phyloP scores from a whole-genome alignment of 768 basidiomycete genomes.

The Lactifluus piperatus region DNA sequence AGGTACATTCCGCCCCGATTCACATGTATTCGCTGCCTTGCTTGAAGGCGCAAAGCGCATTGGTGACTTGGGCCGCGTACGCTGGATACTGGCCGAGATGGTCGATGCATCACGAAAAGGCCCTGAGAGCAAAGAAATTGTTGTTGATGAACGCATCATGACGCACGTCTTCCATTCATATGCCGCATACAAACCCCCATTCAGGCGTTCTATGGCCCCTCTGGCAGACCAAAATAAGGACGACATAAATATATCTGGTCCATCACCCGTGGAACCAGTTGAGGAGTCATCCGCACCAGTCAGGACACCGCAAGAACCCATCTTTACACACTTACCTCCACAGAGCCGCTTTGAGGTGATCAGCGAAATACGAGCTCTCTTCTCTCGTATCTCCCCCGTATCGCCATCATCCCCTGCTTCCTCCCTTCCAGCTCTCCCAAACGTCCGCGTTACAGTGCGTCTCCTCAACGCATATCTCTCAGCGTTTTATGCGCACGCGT shows the following conservation, averaged over 20 bases:
- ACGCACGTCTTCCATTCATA: conserved; percentile 83
- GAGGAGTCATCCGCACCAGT: neutral
- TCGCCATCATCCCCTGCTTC: neutral
- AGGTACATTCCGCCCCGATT: conserved; percentile 51
- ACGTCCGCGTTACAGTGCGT: conserved; percentile 48
- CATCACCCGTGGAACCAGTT: neutral
- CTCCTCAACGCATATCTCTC: conserved; percentile 78
- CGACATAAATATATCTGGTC: neutral
- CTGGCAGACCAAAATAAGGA: conserved; percentile 27
- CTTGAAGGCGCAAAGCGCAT: conserved; percentile 82
- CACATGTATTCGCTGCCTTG: conserved; percentile 70
- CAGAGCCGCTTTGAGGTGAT: conserved; percentile 67
- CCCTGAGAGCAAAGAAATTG: conserved; percentile 23
- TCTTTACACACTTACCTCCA: conserved; percentile 50
- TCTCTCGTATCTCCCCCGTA: conserved; percentile 41
- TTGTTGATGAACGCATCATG: conserved; percentile 62
- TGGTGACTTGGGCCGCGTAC: conserved; percentile 71
- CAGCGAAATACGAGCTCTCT: conserved; percentile 57
- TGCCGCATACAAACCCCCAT: conserved; percentile 67
- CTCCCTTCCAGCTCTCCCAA: conserved; percentile 27
- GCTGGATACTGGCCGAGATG: conserved; percentile 91
- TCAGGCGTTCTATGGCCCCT: conserved; percentile 43
- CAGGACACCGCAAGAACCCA: neutral
- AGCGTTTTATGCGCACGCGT: conserved; percentile 55
- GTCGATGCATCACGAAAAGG: conserved; percentile 31